phyloP scores from a whole-genome alignment of 345 rosid species.

The Syzygium aromaticum region DNA sequence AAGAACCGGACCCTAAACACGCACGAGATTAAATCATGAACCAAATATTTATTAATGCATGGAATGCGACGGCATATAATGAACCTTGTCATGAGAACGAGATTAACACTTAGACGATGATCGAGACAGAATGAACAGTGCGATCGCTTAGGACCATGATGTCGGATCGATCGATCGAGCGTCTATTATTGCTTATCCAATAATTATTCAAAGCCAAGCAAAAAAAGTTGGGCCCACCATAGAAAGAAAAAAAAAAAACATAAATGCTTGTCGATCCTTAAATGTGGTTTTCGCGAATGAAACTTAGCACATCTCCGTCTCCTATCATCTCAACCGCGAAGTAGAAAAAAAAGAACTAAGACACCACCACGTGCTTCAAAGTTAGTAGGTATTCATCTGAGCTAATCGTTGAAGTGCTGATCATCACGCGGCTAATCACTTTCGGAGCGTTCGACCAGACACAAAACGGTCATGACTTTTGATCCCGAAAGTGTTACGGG shows the following conservation, averaged over 20 bases:
- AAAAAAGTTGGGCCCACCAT: not conserved
- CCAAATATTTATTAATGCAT: not conserved
- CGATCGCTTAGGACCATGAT: not conserved
- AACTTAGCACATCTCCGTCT: not conserved
- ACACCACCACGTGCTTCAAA: not conserved
- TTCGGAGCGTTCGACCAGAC: not conserved
- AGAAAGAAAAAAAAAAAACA: not conserved
- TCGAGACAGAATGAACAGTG: not conserved
- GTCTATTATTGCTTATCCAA: not conserved
- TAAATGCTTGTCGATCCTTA: not conserved
- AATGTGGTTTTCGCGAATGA: not conserved
- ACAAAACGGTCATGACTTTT: not conserved
- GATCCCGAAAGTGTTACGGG: not conserved
- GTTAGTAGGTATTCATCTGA: not conserved
- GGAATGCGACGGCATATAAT: not conserved
- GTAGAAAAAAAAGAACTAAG: not conserved
- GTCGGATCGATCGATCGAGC: not conserved
- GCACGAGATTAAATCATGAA: not conserved
- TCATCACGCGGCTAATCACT: not conserved
- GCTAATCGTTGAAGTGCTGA: not conserved
- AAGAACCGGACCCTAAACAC: not conserved
- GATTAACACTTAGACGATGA: not conserved
- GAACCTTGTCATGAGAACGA: not conserved
- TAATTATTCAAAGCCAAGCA: not conserved
- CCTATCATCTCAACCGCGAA: not conserved